phyloP scores from a whole-genome alignment of 352 stramenopile species.

The Poterioochromonas sp. region DNA sequence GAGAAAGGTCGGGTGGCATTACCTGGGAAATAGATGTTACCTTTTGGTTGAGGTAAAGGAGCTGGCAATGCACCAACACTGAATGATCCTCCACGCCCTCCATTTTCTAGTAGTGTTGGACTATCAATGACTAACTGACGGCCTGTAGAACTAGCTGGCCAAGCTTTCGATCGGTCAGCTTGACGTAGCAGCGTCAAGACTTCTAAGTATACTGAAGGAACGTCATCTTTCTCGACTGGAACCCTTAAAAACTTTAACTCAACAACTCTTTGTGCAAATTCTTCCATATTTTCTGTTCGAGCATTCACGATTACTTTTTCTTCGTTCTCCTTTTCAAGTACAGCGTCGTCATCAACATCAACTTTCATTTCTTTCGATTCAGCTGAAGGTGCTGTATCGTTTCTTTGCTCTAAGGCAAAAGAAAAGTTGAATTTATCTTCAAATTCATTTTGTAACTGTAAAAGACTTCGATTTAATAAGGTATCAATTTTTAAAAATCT shows the following conservation, averaged over 20 bases:
- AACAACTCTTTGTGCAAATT: background rate
- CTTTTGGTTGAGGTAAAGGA: conserved; percentile 50
- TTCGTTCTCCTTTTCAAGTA: background rate
- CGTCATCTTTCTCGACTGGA: background rate
- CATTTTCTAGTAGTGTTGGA: conserved; percentile 48
- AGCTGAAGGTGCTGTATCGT: background rate
- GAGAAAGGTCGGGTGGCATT: background rate
- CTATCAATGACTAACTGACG: conserved; percentile 55
- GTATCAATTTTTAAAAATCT: background rate
- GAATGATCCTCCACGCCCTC: conserved; percentile 54
- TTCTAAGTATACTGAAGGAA: conserved; percentile 12
- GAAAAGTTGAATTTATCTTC: background rate
- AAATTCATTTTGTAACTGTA: background rate
- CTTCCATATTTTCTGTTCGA: background rate
- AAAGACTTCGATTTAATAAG: background rate
- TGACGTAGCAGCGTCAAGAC: conserved; percentile 52
- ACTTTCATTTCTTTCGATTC: background rate
- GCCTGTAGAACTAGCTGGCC: conserved; percentile 54
- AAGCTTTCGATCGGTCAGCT: conserved; percentile 52
- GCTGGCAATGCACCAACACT: conserved; percentile 52
- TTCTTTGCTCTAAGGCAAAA: background rate
- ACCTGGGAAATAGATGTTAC: conserved; percentile 49
- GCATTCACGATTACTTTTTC: background rate
- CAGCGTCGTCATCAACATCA: background rate
- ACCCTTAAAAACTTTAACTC: background rate